Conservation (phyloP, 2,329 filamentous ascomycete species). For the Botryotinia globosa region DNA sequence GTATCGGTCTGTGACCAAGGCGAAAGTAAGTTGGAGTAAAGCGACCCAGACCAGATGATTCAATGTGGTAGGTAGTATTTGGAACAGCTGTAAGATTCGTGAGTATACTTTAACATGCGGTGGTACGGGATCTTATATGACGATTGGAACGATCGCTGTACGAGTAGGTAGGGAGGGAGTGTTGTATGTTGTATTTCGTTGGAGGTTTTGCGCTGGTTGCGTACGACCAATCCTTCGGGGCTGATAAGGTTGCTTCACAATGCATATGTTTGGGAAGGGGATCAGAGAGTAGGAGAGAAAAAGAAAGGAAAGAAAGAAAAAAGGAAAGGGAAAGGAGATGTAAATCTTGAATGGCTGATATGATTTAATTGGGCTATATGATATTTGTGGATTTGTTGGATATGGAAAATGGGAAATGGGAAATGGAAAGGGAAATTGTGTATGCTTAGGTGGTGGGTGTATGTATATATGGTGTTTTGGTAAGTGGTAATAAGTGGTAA, state of each 20-base stretch:
- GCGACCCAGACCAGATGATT: not conserved
- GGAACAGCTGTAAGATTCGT: not conserved
- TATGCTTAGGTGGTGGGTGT: too few relatives aligned
- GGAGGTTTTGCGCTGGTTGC: constrained; percentile 13
- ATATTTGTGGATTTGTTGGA: not conserved
- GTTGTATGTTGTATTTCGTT: constrained; percentile 10
- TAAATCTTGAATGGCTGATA: not conserved
- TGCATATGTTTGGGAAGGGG: not conserved
- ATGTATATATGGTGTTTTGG: too few relatives aligned
- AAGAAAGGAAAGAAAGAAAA: not conserved
- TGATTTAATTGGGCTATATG: constrained; percentile 1
- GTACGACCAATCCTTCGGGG: constrained; percentile 12
- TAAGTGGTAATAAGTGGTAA: not conserved
- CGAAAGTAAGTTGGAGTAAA: not conserved
- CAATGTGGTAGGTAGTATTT: not conserved
- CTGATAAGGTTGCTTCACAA: constrained; percentile 6
- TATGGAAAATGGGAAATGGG: not conserved
- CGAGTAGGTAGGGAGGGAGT: not conserved
- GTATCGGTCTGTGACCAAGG: not conserved
- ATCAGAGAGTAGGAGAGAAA: not conserved
- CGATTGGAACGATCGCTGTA: constrained; percentile 9
- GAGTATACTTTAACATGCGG: not conserved
- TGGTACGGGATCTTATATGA: constrained; percentile 12
- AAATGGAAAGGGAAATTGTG: not conserved
- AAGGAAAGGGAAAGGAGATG: not conserved